Evolutionary conservation across 2,329 filamentous ascomycete genomes (phyloP), one percentile per base, ranked within the genome.

Genomic region (Xylariaceae sp.): DNA sequence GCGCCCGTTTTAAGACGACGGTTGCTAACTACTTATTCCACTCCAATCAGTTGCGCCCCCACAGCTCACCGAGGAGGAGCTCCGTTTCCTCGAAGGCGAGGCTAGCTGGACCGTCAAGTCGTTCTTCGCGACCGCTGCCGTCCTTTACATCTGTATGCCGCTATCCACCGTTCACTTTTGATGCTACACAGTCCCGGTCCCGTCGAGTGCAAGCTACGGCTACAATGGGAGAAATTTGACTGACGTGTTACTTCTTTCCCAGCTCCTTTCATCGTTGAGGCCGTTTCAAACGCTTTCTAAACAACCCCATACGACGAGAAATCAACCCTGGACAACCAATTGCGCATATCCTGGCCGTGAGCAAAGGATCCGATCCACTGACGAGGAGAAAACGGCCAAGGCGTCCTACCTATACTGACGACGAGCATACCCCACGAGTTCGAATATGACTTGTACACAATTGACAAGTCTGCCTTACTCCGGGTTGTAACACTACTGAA

Each of bases 121-220:
- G 68, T 88, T 88, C 63, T 72, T 87, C 57, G 81, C 83, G 45
- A 84, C 85, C 13, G 86, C 86, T 64, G 78, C 87, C 45, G 74
- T 89, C 53, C 81, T 94, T 53, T 93, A 93, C 73, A 77, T 94
- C 62, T 90, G 90, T 94, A 84, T 59, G 88, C 72, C 39, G n/a
- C 9, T 45, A 45, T n/a, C 42, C 13, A 45, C 42, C 42, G 5
- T 6, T n/a, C 13, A 13, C 13, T 6, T n/a, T 11, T 45, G 13
- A 13, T 5, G 13, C 42, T 45, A 45, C 42, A 42, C 42, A 3
- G 5, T 45, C 42, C 13, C 8, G 9, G 3, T 34, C 37, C 8
- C 9, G 18, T 15, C 39, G 30, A 17, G 13, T 15, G 52, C 6
- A 42, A 4, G 3, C 11, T 13, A 42, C 37, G 11, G 37, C 37